These are phyloP conservation scores for Taphrina pruni DNA, from an alignment of 1,139 yeast species.

Conservation along the genomic window DNA sequence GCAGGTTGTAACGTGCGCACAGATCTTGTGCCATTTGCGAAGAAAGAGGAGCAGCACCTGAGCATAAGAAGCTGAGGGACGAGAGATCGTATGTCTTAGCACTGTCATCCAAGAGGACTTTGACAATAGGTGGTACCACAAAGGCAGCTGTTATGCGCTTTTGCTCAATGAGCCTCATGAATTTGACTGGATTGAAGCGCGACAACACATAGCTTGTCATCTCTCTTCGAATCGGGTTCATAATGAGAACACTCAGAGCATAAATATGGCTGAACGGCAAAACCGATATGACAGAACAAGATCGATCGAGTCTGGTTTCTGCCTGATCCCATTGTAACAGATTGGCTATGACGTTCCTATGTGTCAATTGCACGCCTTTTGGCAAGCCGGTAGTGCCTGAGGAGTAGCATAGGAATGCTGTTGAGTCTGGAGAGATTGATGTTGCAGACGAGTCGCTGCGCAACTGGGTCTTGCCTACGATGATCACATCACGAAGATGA, in stretches of 20 bases:
- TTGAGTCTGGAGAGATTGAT: constrained; percentile 46
- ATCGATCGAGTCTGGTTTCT: constrained; percentile 15
- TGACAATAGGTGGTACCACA: constrained; percentile 54
- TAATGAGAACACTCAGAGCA: constrained; percentile 50
- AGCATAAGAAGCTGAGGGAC: constrained; percentile 46
- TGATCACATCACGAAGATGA: constrained; percentile 45
- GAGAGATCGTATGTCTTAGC: constrained; percentile 49
- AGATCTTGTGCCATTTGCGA: constrained; percentile 47
- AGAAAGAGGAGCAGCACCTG: constrained; percentile 55
- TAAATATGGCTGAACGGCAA: constrained; percentile 55
- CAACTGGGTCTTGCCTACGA: constrained; percentile 14
- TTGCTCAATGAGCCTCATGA: constrained; percentile 49
- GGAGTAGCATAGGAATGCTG: constrained; percentile 61
- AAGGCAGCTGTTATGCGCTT: constrained; percentile 49
- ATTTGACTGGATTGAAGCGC: constrained; percentile 50
- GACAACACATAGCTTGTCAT: constrained; percentile 50
- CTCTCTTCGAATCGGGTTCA: constrained; percentile 48
- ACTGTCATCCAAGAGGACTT: constrained; percentile 53
- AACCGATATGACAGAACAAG: constrained; percentile 33
- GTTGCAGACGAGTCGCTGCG: constrained; percentile 35
- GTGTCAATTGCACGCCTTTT: constrained; percentile 66
- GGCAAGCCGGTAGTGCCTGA: constrained; percentile 71
- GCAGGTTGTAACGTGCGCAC: constrained; percentile 24
- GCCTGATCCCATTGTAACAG: constrained; percentile 44
- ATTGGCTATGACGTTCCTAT: constrained; percentile 50